Evolutionary conservation across 2,329 filamentous ascomycete species (phyloP), one percentile per base, ranked within the genome.

Genomic region (Fusarium humuli): DNA sequence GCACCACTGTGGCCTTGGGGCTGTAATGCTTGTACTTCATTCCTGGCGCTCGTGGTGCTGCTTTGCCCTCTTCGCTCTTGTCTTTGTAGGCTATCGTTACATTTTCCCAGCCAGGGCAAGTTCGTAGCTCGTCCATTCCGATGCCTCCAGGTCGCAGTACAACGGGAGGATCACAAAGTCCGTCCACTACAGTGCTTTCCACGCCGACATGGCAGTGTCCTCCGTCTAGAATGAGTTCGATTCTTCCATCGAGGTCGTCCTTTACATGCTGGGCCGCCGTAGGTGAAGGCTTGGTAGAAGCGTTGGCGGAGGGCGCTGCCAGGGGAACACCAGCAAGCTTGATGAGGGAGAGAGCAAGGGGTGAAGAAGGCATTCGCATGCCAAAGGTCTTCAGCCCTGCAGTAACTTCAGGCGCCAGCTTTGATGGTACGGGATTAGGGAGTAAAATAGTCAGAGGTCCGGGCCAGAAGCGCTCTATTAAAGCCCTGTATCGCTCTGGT

Each of bases 1-100:
- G 84, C 16, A 97, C 83, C 4, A 99, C 94, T 47, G 86, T 89
- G 2, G 96, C 97, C 79, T 91, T 93, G 2, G 96, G 96, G 45
- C 94, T 97, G 77, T 99, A 99, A 79, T 99, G 96, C 77, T 96
- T 93, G 79, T 99, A 99, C 81, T 99, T 99, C 96, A 99, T 99
- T 2, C 96, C 96, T 0, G 96, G 96, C 1, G 96, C 96, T 60
- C 93, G 86, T 1, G 96, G 96, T 12, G 87, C 86, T 2, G 78
- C 83, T 53, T 87, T 88, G 7, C 88, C 91, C 22, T 88, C 85
- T 74, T 93, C 88, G 18, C 89, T 88, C 61, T 87, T 86, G 75
- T 97, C 94, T 76, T 91, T 90, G 79, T 98, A 98, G 13, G 88
- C 95, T 63, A 91, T 89, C 66, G 86, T 84, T 2, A 94, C 92